Evolutionary conservation across 2,329 filamentous ascomycete species (phyloP).

Genomic region (Cercospora janseana): DNA sequence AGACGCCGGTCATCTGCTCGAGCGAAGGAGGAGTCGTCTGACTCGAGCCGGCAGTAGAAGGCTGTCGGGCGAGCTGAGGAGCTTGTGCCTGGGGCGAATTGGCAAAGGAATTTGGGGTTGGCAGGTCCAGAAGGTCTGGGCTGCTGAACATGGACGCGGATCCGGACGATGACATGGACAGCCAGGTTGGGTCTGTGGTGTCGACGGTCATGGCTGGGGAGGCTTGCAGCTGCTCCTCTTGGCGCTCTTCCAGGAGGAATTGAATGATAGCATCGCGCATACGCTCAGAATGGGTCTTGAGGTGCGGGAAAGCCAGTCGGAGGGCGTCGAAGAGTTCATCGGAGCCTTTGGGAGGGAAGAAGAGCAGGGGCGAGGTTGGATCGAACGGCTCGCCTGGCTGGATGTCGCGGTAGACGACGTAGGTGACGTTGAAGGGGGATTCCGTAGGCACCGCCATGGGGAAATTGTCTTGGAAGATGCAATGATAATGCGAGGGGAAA

Average conservation of each 20-base stretch:
- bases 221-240: slow-evolving; percentile 31
- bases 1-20: slow-evolving; percentile 41
- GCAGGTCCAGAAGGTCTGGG: slow-evolving; percentile 33
- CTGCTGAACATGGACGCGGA: slow-evolving; percentile 33
- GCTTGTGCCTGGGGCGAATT: slow-evolving; percentile 28
- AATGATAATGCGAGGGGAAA: neutral
- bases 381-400: slow-evolving; percentile 34
- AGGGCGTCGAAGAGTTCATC: slow-evolving; percentile 43
- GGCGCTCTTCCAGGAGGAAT: slow-evolving; percentile 39
- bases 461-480: neutral
- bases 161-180: slow-evolving; percentile 34
- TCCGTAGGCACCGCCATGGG: slow-evolving; percentile 25
- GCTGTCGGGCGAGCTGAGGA: slow-evolving; percentile 25
- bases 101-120: slow-evolving; percentile 32
- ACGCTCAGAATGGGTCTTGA: slow-evolving; percentile 40
- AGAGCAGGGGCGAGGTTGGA: slow-evolving; percentile 35
- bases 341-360: slow-evolving; percentile 41
- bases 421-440: slow-evolving; percentile 23
- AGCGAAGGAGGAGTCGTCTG: slow-evolving; percentile 32
- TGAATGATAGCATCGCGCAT: slow-evolving; percentile 42
- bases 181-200: slow-evolving; percentile 29
- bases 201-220: slow-evolving; percentile 27
- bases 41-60: slow-evolving; percentile 22
- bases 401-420: slow-evolving; percentile 39
- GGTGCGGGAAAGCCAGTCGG: slow-evolving; percentile 36